These are phyloP conservation scores for Cercospora nicotianae DNA, from an alignment of 2,329 filamentous ascomycete species.

Conservation along the genomic window DNA sequence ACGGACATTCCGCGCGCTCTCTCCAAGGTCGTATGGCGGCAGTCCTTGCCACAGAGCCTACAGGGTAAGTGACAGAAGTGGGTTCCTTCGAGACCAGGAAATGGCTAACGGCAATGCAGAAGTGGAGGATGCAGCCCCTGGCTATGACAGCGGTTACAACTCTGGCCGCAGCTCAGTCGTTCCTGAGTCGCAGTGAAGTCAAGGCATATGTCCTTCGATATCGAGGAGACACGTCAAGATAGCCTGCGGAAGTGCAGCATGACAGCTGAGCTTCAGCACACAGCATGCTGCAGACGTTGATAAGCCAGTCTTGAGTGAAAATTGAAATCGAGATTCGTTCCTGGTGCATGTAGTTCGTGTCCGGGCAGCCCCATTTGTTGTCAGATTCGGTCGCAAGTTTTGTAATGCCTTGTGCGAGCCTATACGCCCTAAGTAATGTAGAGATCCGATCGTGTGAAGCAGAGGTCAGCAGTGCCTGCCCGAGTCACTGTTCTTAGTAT, in stretches of 20 bases:
- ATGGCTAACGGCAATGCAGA: not conserved
- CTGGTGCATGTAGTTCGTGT: not conserved
- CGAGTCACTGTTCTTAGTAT: not conserved
- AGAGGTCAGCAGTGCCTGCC: not conserved
- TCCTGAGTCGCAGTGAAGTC: not conserved
- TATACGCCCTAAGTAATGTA: not conserved
- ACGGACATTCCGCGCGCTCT: not conserved
- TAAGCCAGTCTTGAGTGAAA: not conserved
- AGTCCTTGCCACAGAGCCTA: constrained; percentile 15
- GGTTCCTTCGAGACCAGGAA: too few species aligned
- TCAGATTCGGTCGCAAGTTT: not conserved
- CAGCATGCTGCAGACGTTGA: not conserved
- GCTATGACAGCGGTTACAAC: constrained; percentile 7
- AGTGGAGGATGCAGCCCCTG: not conserved
- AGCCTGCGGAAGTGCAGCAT: not conserved
- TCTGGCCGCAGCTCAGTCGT: constrained; percentile 1
- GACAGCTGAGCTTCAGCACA: not conserved
- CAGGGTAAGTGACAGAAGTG: constrained; percentile 7
- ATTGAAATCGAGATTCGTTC: not conserved
- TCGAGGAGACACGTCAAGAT: not conserved
- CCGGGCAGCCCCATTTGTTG: too few species aligned
- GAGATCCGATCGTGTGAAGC: not conserved
- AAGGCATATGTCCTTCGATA: not conserved
- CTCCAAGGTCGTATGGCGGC: constrained; percentile 9
- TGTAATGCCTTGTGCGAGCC: not conserved